These are phyloP conservation scores for Phaeophleospora eucalypticola DNA, from an alignment of 2,329 filamentous ascomycete species.

Conservation along the genomic window DNA sequence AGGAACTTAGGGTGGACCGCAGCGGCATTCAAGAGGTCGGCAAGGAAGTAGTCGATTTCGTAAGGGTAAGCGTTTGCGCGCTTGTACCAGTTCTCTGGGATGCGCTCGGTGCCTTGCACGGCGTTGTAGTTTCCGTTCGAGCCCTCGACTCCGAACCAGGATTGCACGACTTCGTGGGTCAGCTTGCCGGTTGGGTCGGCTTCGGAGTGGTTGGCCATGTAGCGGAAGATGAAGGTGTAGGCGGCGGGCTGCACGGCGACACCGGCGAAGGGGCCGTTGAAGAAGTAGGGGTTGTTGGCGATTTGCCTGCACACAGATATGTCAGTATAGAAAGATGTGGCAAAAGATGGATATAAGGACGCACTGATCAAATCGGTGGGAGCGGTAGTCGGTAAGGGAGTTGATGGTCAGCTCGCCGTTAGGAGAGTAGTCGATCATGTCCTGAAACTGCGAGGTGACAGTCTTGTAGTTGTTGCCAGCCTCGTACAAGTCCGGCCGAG, in stretches of 20 bases:
- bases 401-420: slow-evolving; percentile 12
- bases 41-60: slow-evolving; percentile 30
- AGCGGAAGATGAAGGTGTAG: slow-evolving; percentile 25
- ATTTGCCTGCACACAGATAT: no score
- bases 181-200: slow-evolving; percentile 24
- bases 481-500: slow-evolving; percentile 32
- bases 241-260: slow-evolving; percentile 20
- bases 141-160: slow-evolving; percentile 25
- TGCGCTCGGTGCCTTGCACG: slow-evolving; percentile 22
- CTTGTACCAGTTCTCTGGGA: slow-evolving; percentile 31
- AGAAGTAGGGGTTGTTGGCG: slow-evolving; percentile 31
- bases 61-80: slow-evolving; percentile 29
- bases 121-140: slow-evolving; percentile 20
- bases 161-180: slow-evolving; percentile 18
- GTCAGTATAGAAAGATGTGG: no score
- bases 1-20: slow-evolving; percentile 31
- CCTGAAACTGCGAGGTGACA: slow-evolving; percentile 26
- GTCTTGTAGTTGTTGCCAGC: slow-evolving; percentile 27
- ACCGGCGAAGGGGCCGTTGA: slow-evolving; percentile 25
- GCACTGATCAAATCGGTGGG: slow-evolving; percentile 21
- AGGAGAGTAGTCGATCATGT: slow-evolving; percentile 27
- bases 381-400: slow-evolving; percentile 16
- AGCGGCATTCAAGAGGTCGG: slow-evolving; percentile 21
- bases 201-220: slow-evolving; percentile 25
- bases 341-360: no score